Percentiles rank a stretch among this genome's conserved stretches.
Evolutionary conservation across 345 rosid genomes (phyloP).

Genomic region (Microthlaspi erraticum): DNA sequence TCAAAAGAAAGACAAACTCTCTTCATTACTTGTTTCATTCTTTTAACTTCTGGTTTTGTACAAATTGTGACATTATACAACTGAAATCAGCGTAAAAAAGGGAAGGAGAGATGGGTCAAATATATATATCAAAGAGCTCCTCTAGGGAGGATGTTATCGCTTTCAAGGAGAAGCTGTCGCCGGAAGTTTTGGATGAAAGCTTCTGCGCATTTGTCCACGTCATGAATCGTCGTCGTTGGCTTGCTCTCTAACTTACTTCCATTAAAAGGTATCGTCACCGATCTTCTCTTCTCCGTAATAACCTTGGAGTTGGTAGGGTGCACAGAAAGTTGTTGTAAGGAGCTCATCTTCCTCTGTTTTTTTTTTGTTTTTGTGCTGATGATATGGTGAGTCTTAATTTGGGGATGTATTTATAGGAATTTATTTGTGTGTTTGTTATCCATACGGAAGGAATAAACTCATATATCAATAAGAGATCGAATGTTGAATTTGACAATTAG

Average conservation of each 20-base stretch:
- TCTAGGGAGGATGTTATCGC: constrained; percentile 27
- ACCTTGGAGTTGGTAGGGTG: constrained; percentile 32
- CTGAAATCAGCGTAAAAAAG: too few relatives aligned
- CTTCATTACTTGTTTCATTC: too few relatives aligned
- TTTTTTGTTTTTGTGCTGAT: too few relatives aligned
- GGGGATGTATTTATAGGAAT: constrained; percentile 32
- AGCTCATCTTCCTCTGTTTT: constrained; percentile 24
- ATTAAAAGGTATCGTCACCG: constrained; percentile 3
- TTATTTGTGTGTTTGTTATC: constrained; percentile 3
- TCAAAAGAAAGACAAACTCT: too few relatives aligned
- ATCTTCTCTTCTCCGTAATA: constrained; percentile 36
- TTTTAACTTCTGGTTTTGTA: too few relatives aligned
- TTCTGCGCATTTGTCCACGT: constrained; percentile 41
- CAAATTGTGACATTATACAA: too few relatives aligned
- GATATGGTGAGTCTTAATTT: constrained; percentile 5
- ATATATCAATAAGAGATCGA: constrained; percentile 14
- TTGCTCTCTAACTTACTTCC: constrained; percentile 22
- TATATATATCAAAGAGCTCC: constrained; percentile 16
- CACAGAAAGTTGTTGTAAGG: constrained; percentile 26
- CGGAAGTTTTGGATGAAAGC: constrained; percentile 45
- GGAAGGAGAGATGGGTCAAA: too few relatives aligned
- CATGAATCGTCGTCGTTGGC: constrained; percentile 7
- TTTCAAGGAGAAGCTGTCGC: constrained; percentile 40
- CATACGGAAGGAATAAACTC: constrained; percentile 21
- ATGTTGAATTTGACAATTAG: constrained; percentile 19